Evolutionary conservation across 2,329 filamentous ascomycete species (phyloP), one percentile per base, ranked within the genome.

Genomic region (Cytospora paraplurivora): DNA sequence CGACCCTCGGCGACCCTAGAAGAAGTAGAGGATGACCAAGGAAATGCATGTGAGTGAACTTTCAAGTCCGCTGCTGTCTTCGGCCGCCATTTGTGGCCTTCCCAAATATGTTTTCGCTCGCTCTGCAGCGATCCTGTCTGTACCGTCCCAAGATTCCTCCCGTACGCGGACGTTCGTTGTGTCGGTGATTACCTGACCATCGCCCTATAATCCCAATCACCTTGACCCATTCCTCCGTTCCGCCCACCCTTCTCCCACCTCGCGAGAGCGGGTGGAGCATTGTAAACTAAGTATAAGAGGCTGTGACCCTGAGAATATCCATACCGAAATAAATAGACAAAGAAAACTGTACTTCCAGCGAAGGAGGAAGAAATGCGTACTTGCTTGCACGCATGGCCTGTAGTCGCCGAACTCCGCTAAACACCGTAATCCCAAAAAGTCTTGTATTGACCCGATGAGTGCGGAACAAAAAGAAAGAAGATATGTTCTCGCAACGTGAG

Each of bases 281-380:
- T 1, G 7, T 10, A 7, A 44, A 47, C 4, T 8, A 12, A 8
- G n/a, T 21, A 47, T 10, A 10, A 12, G 44, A 47, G 21, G n/a
- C 11, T 15, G 8, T 21, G 21, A 19, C 7, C 21, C n/a, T 10
- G 10, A 12, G 4, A 10, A 47, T 3, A 21, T 21, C 44, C 8
- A 21, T 12, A n/a, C 58, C 55, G 8, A 32, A 50, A 53, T 34
- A 27, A 13, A 49, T n/a, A 35, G 4, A 53, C 32, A 35, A 35
- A 53, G 8, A 35, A 53, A 63, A 41, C 8, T n/a, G 53, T 56
- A 56, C 37, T 59, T 50, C 54, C 56, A 57, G 56, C 52, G 59
- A 35, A 52, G 15, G 55, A 62, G 21, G 21, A 51, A 56, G 51
- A 51, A 55, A 19, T 50, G 51, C 47, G 56, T 63, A 59, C 37